These are phyloP conservation scores for Cryptomeria japonica DNA, from an alignment of 75 land plant species.

Conservation along the genomic window DNA sequence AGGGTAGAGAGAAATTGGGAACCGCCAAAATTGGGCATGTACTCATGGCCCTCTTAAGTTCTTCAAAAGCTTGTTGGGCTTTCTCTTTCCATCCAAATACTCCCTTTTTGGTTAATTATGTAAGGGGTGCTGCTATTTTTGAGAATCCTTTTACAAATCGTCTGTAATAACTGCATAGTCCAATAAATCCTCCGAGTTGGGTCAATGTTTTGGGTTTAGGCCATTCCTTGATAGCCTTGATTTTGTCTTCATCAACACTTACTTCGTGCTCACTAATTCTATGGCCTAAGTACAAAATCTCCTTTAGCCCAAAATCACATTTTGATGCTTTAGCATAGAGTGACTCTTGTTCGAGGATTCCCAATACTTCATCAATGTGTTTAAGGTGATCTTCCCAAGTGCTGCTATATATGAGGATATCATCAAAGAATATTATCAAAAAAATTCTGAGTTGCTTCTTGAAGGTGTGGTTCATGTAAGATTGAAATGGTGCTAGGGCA, in stretches of 20 bases:
- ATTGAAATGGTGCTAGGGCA: no score
- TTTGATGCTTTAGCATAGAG: neutral
- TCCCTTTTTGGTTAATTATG: neutral
- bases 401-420: no score
- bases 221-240: neutral
- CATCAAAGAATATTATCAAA: no score
- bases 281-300: neutral
- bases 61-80: no score
- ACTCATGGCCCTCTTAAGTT: no score
- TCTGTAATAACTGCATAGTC: neutral
- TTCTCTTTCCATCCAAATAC: no score
- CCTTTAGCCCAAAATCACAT: neutral
- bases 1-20: no score
- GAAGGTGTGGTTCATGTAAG: neutral
- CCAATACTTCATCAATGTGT: neutral
- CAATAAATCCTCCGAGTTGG: no score
- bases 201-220: neutral
- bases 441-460: neutral
- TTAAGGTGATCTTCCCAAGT: neutral
- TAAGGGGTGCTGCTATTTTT: neutral
- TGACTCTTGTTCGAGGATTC: neutral
- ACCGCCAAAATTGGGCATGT: no score
- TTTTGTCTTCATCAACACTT: no score
- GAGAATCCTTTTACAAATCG: neutral
- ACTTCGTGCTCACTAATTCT: no score